Evolutionary conservation across 1,284 basidiomycete species (phyloP).

Genomic region (Trametes hirsuta): DNA sequence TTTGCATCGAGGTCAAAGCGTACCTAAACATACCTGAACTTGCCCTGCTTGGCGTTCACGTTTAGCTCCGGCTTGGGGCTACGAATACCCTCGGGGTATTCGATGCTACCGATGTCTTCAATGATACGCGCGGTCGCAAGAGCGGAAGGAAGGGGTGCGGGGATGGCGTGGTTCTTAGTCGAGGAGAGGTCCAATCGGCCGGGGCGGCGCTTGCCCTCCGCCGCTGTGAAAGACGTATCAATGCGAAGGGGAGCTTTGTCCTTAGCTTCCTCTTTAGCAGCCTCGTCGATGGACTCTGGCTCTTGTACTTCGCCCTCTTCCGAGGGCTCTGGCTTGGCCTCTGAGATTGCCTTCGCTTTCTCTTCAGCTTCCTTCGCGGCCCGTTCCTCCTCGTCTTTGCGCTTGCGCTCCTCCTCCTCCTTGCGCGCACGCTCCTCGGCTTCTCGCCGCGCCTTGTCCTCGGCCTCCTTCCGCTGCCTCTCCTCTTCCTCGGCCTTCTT

Average conservation of each 20-base stretch:
- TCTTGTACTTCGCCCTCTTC: constrained; percentile 44
- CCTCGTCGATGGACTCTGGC: constrained; percentile 31
- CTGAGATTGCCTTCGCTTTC: constrained; percentile 35
- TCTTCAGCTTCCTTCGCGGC: constrained; percentile 36
- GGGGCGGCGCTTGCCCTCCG: constrained; percentile 55
- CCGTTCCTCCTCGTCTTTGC: constrained; percentile 34
- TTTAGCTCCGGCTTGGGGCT: constrained; percentile 90
- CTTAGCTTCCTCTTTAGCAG: constrained; percentile 42
- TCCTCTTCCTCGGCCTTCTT: constrained; percentile 37
- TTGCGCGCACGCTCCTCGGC: constrained; percentile 31
- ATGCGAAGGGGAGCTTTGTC: constrained; percentile 56
- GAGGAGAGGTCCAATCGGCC: constrained; percentile 73
- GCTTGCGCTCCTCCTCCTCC: constrained; percentile 42
- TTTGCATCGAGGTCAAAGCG: not conserved
- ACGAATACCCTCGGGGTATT: constrained; percentile 85
- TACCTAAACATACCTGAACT: constrained; percentile 70
- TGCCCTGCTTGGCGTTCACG: constrained; percentile 81
- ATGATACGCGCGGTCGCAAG: constrained; percentile 80
- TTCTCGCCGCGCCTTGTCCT: constrained; percentile 30
- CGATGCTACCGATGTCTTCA: constrained; percentile 77
- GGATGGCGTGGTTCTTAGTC: constrained; percentile 43
- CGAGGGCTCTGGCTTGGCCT: constrained; percentile 31
- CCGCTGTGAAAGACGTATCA: constrained; percentile 50
- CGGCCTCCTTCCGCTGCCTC: constrained; percentile 34
- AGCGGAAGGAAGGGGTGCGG: constrained; percentile 63